Evolutionary conservation across 106 monocot species (phyloP), one percentile per base, ranked within the genome.

Genomic region (Phalaenopsis equestris): DNA sequence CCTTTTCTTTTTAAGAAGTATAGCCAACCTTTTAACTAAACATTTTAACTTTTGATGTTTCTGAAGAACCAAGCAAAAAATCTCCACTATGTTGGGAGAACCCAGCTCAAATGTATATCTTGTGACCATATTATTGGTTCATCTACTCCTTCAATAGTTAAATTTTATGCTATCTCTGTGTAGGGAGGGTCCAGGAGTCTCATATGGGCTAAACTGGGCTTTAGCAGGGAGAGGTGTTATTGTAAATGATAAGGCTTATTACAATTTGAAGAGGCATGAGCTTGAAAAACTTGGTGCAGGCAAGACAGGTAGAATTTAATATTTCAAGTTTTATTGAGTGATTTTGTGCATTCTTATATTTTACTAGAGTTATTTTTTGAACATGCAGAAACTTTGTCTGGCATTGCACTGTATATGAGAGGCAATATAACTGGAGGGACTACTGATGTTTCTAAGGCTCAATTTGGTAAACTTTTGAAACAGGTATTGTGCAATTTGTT

Each of bases 391-490:
- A 45, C 41, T 80, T 64, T 84, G 46, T 90, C 83, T 65, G 89
- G 89, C 57, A 17, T 93, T 81, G 86, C 90, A 24, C 84, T 96
- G 70, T 70, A 83, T 85, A 79, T 90, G 78, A 93, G 93, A 87
- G 93, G 93, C 79, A 88, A 91, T 86, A 81, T 57, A 73, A n/a
- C 61, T 58, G 80, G 86, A 67, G 88, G 85, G 68, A 81, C 78
- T 82, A 82, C 90, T 43, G 83, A 86, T 73, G 83, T 96, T 89
- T 90, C 93, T 42, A 93, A 82, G 77, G 82, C 87, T 77, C 91
- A 96, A 79, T 96, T 93, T 78, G 75, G 78, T 55, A 93, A 93
- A 77, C 90, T 96, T 85, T 80, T 93, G 72, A 96, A 93, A 84
- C 93, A 87, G 89, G 93, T 92, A 82, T 76, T 24, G n/a, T 73